Conservation (phyloP, 306 rosid species). For the cucumber (Cucumis sativus) region Cucumber_9930_V3 NC_026655.2:11050501-11051000, state of each 20-base stretch:
- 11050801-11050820: conserved; percentile 44
- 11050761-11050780: conserved; percentile 82
- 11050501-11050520: conserved; percentile 41
- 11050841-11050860: conserved; percentile 58
- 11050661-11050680: conserved; percentile 72
- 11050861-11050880: conserved; percentile 61
- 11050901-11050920: conserved; percentile 46
- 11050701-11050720: conserved; percentile 66
- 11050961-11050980: conserved; percentile 65
- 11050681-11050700: conserved; percentile 54
- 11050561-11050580: conserved; percentile 32
- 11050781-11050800: conserved; percentile 50
- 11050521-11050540: conserved; percentile 45
- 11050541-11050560: conserved; percentile 37
- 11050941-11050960: conserved; percentile 51
- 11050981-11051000: conserved; percentile 75
- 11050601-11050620: conserved; percentile 54
- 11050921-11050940: conserved; percentile 61
- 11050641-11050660: conserved; percentile 55
- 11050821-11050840: conserved; percentile 58
- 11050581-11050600: conserved; percentile 24
- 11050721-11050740: conserved; percentile 53
- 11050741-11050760: conserved; percentile 31
- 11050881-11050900: conserved; percentile 63
- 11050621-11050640: conserved; percentile 43